Evolutionary conservation across 1,284 basidiomycete species (phyloP), one percentile per base, ranked within the genome.

Genomic region (Irpex sp.): DNA sequence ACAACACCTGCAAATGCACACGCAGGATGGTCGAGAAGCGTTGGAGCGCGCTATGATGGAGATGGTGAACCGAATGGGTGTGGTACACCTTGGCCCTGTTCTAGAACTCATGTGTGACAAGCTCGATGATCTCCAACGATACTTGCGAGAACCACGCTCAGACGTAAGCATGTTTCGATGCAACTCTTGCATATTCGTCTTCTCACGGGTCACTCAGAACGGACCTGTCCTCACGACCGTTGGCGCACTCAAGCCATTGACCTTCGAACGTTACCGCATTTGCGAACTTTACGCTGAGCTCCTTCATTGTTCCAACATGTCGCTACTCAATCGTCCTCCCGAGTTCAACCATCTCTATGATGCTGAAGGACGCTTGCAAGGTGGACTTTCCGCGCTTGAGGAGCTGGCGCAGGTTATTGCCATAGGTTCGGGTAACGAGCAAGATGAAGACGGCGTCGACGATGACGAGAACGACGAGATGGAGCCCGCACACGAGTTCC

Each of bases 221-320:
- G 86, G 85, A 0, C 82, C 85, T 5, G 80, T 92, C 17, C 79
- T 82, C n/a, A 93, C 92, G 0, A 90, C 92, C 0, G 80, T 90
- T 19, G 89, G 91, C 4, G 74, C 80, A 7, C 85, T 93, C 55
- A 79, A 83, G 1, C 96, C 97, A 0, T 84, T 99, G 38, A 98
- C 97, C 0, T 89, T 97, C 68, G 97, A 98, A 74, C 88, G 97
- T 4, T 98, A 96, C 76, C 88, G 97, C n/a, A 94, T 99, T 72
- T 93, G 95, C 74, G 97, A 99, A 77, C 84, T 99, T 6, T 97
- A 97, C 70, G 97, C 97, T 17, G 97, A 99, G 75, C 85, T 99
- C 13, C 79, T 99, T 13, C 97, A 99, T 74, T 97, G 95, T 75
- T 99, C 97, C 13, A 99, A 98, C 73, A 98, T 99, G 97, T 89